A percentile compares a stretch with the other conserved stretches of the same genome.
phyloP scores from a whole-genome alignment of 345 rosid genomes.

The Boechera retrofracta region DNA sequence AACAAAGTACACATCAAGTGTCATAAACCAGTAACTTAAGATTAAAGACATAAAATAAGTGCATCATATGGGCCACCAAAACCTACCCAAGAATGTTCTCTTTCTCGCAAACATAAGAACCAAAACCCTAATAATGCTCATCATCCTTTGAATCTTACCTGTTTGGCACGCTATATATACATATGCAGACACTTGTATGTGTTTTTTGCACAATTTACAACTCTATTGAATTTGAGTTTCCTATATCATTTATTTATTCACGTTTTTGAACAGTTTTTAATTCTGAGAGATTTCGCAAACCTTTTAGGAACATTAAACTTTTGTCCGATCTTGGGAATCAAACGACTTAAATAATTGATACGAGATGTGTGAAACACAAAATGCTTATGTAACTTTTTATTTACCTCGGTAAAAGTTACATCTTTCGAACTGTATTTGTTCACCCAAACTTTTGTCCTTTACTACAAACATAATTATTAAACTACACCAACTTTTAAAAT shows the following conservation, averaged over 20 bases:
- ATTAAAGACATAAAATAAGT: conserved; percentile 31
- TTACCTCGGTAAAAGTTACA: not conserved
- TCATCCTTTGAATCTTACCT: conserved; percentile 30
- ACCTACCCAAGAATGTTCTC: conserved; percentile 44
- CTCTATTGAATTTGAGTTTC: conserved; percentile 16
- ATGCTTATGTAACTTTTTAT: not conserved
- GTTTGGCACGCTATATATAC: conserved; percentile 14
- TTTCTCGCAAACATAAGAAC: conserved; percentile 38
- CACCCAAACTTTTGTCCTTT: no score
- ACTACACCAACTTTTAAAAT: no score
- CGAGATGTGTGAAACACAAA: not conserved
- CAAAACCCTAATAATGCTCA: conserved; percentile 35
- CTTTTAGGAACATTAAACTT: not conserved
- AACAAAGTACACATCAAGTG: conserved; percentile 40
- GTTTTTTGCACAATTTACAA: conserved; percentile 20
- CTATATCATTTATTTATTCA: not conserved
- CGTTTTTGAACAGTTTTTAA: not conserved
- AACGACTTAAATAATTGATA: not conserved
- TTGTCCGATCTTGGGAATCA: not conserved
- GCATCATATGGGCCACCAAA: conserved; percentile 42
- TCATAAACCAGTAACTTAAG: conserved; percentile 30
- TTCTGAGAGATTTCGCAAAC: not conserved
- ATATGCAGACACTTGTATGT: not conserved
- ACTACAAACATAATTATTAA: no score
- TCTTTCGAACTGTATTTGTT: not conserved